Evolutionary conservation across 768 basidiomycete species (phyloP), one percentile per base, ranked within the genome.

Genomic region (Gymnopilus dilepis): DNA sequence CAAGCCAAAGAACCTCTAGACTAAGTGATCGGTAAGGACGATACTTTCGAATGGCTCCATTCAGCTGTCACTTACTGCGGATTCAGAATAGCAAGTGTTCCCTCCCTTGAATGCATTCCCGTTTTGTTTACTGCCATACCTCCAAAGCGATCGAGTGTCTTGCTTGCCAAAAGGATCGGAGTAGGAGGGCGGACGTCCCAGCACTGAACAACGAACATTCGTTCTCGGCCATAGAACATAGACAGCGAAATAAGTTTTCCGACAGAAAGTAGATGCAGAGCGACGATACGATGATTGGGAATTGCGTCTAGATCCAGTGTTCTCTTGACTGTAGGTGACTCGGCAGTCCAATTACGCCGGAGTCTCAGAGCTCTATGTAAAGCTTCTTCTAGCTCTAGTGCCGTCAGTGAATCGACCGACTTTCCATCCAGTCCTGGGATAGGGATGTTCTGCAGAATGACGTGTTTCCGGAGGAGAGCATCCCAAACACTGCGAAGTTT

Each of bases 401-500:
- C 70, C 4, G 74, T 67, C n/a, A 86, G 73, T 1, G 64, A 63
- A 4, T 75, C 73, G 0, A 84, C 59, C 11, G 72, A 55, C 42
- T 66, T 67, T 13, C 70, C 66, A 9, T 59, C 55, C 4, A 81
- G 68, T n/a, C 77, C 62, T 0, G 85, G 85, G 45, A 81, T 72
- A 3, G 88, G 86, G 38, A 87, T 70, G 63, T 78, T 73, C 24
- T 74, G 64, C 7, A 76, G 73, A 50, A 81, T 60, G 37, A 86
- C 73, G 45, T 82, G 76, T 28, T 62, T 70, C 13, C 72, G 74
- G 30, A 88, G 68, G 22, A 84, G 74, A 7, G 73, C 55, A 6
- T 74, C 70, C 88, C 87, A 89, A 40, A 88, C 75, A 40, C 76
- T 72, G 34, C 80, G 82, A 0, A 78, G 68, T n/a, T 75, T 79